Evolutionary conservation across 176 grass and related monocot genomes (phyloP).

Genomic region (Avena insularis): DNA sequence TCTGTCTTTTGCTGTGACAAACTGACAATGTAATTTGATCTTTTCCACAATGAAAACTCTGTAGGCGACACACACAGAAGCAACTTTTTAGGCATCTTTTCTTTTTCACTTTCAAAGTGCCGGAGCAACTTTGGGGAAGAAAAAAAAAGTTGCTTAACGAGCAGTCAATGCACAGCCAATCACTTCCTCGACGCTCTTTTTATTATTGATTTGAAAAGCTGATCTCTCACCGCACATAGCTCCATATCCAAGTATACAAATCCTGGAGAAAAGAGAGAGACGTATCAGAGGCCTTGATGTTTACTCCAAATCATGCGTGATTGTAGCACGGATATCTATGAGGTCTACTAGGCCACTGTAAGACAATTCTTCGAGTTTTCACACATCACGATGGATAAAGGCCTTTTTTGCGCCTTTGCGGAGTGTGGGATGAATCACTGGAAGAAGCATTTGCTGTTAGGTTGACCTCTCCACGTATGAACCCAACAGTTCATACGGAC

Average conservation of each 20-base stretch:
- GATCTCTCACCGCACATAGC: neutral
- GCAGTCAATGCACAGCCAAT: slow-evolving; percentile 14
- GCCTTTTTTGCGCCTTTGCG: neutral
- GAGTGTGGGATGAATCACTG: slow-evolving; percentile 27
- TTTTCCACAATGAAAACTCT: slow-evolving; percentile 34
- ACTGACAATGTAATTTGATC: slow-evolving; percentile 15
- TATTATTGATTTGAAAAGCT: neutral
- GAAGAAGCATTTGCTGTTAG: too few relatives aligned
- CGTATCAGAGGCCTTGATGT: neutral
- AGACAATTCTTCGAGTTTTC: neutral
- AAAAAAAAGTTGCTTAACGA: neutral
- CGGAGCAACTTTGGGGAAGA: neutral
- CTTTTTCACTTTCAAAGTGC: neutral
- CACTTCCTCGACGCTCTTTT: neutral
- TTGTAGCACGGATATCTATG: neutral
- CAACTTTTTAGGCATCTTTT: slow-evolving; percentile 21
- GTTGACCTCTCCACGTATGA: too few relatives aligned
- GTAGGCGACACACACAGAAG: neutral
- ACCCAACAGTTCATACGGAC: too few relatives aligned
- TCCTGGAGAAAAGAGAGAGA: neutral
- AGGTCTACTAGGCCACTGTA: neutral
- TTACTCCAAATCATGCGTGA: neutral
- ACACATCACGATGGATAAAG: neutral
- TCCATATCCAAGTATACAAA: neutral
- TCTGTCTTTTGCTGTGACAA: slow-evolving; percentile 17